phyloP scores from a whole-genome alignment of 306 rosid genomes.

The Lathyrus aphaca region DNA sequence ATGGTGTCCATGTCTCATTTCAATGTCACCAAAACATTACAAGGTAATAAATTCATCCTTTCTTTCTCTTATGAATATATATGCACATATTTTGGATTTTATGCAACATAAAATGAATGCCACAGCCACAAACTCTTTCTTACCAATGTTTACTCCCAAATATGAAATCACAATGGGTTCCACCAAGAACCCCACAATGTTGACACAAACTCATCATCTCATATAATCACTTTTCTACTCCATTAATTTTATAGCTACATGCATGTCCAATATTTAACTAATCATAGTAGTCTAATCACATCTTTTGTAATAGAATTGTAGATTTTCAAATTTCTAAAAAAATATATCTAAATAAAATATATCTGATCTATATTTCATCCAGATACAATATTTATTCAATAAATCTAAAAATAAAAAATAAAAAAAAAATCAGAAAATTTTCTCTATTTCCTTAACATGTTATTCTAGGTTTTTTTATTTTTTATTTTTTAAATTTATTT shows the following conservation, averaged over 20 bases:
- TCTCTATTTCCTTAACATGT: background rate
- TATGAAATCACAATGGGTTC: conserved; percentile 21
- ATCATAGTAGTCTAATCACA: background rate
- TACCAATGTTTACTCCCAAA: conserved; percentile 9
- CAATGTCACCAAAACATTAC: no score
- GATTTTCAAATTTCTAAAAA: no score
- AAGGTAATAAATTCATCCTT: background rate
- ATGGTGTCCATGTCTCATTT: no score
- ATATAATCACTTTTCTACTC: background rate
- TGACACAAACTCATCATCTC: background rate
- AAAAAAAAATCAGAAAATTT: no score
- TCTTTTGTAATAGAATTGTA: no score
- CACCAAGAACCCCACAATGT: conserved; percentile 24
- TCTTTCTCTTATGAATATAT: background rate
- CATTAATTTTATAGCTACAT: background rate
- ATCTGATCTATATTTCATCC: no score
- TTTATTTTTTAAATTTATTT: no score
- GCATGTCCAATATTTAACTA: conserved; percentile 5
- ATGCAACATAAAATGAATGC: conserved; percentile 11
- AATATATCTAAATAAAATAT: no score
- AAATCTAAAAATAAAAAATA: no score
- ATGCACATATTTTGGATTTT: background rate
- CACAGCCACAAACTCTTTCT: background rate
- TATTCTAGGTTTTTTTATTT: background rate
- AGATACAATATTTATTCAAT: no score